A percentile compares a stretch with the other conserved stretches of the same genome.
Conservation (phyloP, 2,329 filamentous ascomycete genomes). For the Sporothrix mexicana region DNA sequence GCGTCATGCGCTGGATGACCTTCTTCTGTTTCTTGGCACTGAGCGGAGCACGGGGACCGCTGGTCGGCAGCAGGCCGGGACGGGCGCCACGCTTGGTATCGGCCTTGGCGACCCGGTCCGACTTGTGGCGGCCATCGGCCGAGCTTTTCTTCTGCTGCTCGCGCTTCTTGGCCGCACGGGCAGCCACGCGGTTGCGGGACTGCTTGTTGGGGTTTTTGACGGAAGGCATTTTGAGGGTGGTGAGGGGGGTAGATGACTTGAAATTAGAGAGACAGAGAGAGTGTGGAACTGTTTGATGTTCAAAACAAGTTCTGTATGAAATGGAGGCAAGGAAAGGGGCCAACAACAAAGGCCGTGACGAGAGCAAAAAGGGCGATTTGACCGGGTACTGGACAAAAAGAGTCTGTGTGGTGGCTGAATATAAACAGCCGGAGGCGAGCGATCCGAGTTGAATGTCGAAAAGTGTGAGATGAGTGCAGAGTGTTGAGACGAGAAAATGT, state of each 20-base stretch:
- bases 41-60: constrained; percentile 57
- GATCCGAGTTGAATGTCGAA: neutral
- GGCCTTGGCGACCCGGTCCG: constrained; percentile 40
- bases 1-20: constrained; percentile 59
- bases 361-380: neutral
- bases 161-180: constrained; percentile 52
- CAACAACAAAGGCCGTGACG: neutral
- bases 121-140: constrained; percentile 41
- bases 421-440: neutral
- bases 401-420: neutral
- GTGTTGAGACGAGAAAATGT: neutral
- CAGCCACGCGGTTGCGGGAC: constrained; percentile 59
- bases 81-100: constrained; percentile 58
- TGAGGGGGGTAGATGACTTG: neutral
- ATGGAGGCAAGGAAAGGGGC: neutral
- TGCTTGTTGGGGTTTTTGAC: constrained; percentile 64
- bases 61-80: constrained; percentile 60
- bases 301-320: constrained; percentile 17
- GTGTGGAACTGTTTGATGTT: constrained; percentile 24
- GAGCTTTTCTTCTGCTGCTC: constrained; percentile 53
- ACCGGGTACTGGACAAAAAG: neutral
- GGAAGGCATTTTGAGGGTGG: constrained; percentile 53
- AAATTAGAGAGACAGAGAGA: neutral
- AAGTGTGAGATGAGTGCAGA: neutral
- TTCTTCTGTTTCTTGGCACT: constrained; percentile 64